Percentiles rank a stretch among this genome's conserved stretches.
phyloP scores from a whole-genome alignment of 1,284 basidiomycete genomes.

The Austropuccinia psidii region DNA sequence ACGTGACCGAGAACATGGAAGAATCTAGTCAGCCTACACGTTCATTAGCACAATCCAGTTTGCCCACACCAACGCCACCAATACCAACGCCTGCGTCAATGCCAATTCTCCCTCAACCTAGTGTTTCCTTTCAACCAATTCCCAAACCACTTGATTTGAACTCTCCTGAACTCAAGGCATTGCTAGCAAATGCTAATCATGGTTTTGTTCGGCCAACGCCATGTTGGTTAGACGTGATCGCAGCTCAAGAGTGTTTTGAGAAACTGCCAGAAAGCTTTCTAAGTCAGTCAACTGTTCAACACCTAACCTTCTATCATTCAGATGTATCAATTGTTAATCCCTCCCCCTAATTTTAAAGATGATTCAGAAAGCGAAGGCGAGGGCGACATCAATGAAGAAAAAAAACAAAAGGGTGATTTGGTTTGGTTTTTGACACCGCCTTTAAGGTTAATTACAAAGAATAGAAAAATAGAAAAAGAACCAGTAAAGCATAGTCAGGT shows the following conservation, averaged over 20 bases:
- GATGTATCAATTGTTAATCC: background rate
- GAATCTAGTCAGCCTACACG: background rate
- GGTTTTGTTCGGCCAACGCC: background rate
- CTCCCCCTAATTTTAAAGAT: background rate
- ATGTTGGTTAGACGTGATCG: conserved; percentile 8
- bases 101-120: background rate
- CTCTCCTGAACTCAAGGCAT: background rate
- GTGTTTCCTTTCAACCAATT: background rate
- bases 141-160: background rate
- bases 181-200: background rate
- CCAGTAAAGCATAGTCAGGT: background rate
- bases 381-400: background rate
- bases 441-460: background rate
- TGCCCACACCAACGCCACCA: background rate
- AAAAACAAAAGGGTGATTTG: background rate
- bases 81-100: background rate
- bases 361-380: background rate
- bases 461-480: background rate
- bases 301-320: background rate
- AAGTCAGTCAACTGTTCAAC: background rate
- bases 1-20: background rate
- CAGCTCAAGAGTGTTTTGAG: conserved; percentile 19
- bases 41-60: background rate
- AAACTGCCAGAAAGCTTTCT: conserved; percentile 15
- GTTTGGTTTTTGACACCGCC: conserved; percentile 1